These are phyloP conservation scores for Colletotrichum endophyticum DNA, from an alignment of 2,329 filamentous ascomycete genomes.

Conservation along the genomic window DNA sequence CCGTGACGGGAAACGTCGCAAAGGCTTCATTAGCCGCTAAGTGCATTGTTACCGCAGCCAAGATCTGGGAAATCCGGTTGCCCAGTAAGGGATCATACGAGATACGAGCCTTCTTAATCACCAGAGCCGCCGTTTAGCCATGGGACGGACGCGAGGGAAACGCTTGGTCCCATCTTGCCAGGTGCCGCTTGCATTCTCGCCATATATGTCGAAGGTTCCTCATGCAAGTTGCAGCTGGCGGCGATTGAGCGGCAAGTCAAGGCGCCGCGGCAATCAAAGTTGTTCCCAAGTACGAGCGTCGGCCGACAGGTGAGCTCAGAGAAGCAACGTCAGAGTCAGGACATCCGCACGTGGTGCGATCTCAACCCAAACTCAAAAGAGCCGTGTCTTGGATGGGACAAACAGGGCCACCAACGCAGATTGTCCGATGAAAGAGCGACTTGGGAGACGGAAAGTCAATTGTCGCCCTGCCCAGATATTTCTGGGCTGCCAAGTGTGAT, in stretches of 20 bases:
- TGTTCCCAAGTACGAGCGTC: background rate
- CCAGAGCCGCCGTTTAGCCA: background rate
- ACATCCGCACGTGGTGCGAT: background rate
- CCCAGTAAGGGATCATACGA: background rate
- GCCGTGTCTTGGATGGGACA: background rate
- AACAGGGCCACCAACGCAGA: background rate
- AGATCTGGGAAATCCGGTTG: background rate
- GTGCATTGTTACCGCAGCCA: background rate
- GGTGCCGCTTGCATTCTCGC: background rate
- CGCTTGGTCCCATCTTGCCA: background rate
- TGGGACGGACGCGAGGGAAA: background rate
- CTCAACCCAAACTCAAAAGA: background rate
- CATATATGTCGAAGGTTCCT: background rate
- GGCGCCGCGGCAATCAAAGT: background rate
- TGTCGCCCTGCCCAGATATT: background rate
- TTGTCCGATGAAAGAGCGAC: constrained; percentile 6
- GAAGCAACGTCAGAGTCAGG: background rate
- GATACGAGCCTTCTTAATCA: background rate
- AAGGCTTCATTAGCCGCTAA: background rate
- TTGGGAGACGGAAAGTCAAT: background rate
- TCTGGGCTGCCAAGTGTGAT: background rate
- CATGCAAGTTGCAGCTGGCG: background rate
- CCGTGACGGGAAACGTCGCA: constrained; percentile 15
- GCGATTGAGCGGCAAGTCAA: background rate
- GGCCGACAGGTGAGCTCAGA: background rate